These are phyloP conservation scores for Blastobotrys chiropterorum DNA, from an alignment of 805 yeast genomes.

Conservation along the genomic window DNA sequence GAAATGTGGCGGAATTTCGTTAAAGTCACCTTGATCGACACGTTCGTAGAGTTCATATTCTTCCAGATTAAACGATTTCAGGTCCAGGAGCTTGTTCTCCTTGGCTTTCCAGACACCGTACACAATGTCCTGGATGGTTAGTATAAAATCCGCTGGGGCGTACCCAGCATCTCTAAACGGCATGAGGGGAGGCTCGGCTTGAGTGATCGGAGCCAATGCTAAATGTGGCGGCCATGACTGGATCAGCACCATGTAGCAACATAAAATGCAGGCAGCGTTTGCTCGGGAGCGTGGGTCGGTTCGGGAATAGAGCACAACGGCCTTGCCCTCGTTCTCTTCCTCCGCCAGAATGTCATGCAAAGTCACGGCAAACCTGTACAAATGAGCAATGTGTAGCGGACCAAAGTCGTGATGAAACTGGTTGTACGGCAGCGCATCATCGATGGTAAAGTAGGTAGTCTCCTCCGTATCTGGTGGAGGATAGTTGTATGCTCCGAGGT, in stretches of 20 bases:
- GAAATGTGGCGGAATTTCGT: constrained; percentile 84
- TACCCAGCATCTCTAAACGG: constrained; percentile 97
- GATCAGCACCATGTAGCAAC: constrained; percentile 90
- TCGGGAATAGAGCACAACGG: constrained; percentile 84
- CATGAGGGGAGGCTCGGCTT: constrained; percentile 88
- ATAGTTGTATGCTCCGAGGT: constrained; percentile 82
- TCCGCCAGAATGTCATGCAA: constrained; percentile 88
- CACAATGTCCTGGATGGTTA: constrained; percentile 89
- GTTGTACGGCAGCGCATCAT: constrained; percentile 86
- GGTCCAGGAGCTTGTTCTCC: constrained; percentile 80
- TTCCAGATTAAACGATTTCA: constrained; percentile 81
- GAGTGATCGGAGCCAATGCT: constrained; percentile 89
- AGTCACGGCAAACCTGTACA: constrained; percentile 91
- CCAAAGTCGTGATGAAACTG: constrained; percentile 97
- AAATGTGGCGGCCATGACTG: constrained; percentile 99
- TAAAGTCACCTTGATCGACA: constrained; percentile 96
- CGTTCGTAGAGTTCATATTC: constrained; percentile 92
- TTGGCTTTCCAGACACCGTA: constrained; percentile 98
- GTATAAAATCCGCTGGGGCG: constrained; percentile 88
- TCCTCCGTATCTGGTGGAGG: constrained; percentile 72
- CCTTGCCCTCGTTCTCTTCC: constrained; percentile 74
- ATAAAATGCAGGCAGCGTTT: constrained; percentile 88
- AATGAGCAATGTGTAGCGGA: constrained; percentile 86
- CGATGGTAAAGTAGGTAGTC: constrained; percentile 82
- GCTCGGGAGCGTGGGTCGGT: constrained; percentile 77